Evolutionary conservation across 2,329 filamentous ascomycete genomes (phyloP), one percentile per base, ranked within the genome.

Genomic region (Escovopsis sp.): DNA sequence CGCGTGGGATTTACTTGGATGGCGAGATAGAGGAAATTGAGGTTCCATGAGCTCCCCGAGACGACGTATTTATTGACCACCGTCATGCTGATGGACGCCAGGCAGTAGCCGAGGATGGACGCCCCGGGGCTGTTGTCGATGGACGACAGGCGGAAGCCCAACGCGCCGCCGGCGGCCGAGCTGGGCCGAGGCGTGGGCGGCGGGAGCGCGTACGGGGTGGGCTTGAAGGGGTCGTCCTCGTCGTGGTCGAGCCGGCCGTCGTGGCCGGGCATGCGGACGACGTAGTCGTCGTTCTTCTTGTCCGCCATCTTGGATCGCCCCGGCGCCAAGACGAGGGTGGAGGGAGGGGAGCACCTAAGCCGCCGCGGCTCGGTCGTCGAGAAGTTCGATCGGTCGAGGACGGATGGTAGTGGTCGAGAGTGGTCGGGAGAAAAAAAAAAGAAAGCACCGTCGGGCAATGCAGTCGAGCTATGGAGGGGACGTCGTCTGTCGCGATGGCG

Each of bases 21-120:
- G 41, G 76, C 79, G 40, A 98, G 73, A 49, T 94, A 80, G 62
- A 98, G 84, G 61, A 96, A 94, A 62, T 93, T 94, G 50, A 98
- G 63, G 62, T 98, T 98, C 73, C 92, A 98, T 46, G 79, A 73
- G 35, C 72, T 70, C 41, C 90, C 90, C 7, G 85, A 94, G 32
- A 98, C 75, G 43, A 94, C 87, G 58, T 92, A 98, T 69, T 98
- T 98, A 66, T 98, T 98, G 58, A 92, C 90, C n/a, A 94, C 83
- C 7, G 90, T 98, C 90, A 98, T 98, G 58, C 88, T 73, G 54
- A 98, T 98, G n/a, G 87, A 94, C 35, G 88, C 84, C 50, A 81
- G 67, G 60, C 90, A 98, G 67, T 98, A 98, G 33, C 83, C 76
- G 45, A 93, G 54, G 48, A 98, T 82, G 16, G 88, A 86, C 33